Evolutionary conservation across 78 protist species (phyloP), one percentile per base, ranked within the genome.

Genomic region (Dictyostelium intermedium): DNA sequence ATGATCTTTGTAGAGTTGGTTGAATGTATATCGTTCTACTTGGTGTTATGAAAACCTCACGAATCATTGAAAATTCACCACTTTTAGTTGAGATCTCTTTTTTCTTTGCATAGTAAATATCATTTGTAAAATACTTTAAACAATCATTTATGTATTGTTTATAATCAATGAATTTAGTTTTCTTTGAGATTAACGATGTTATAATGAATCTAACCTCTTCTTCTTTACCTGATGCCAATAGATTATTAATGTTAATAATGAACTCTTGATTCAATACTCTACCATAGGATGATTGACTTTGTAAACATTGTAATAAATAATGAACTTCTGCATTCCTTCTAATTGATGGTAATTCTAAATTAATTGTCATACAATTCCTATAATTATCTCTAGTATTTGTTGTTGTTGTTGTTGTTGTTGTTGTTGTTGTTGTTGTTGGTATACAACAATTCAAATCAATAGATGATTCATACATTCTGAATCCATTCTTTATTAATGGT

Each of bases 31-130:
- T 5, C 0, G n/a, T 80, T 32, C 94, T 27, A 70, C 53, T 74
- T 7, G 85, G 94, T 7, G 94, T 89, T 10, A 89, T 37, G 4
- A 45, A 41, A 6, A 81, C 87, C 0, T 69, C 83, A 10, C 82
- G 82, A 2, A 80, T 32, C 83, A 16, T 50, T 6, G 37, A 3
- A 50, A 32, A 35, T 10, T 89, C 79, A 34, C 45, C 45, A 11
- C 23, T 27, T 25, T 66, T 66, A 2, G 74, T 66, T 5, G 74
- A 66, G 1, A 27, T 25, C 16, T 72, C 79, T 4, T 72, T 72
- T 10, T 66, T 66, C 34, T 66, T 66, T 66, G 32, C 74, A 25
- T 66, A 66, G 27, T 66, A 66, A 3, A 32, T 3, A 66, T 66
- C 74, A 0, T 1, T 7, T 66, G 13, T 25, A 2, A 66, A 66